phyloP scores from a whole-genome alignment of 169 alveolate genomes.

The Theileria sp. region DNA sequence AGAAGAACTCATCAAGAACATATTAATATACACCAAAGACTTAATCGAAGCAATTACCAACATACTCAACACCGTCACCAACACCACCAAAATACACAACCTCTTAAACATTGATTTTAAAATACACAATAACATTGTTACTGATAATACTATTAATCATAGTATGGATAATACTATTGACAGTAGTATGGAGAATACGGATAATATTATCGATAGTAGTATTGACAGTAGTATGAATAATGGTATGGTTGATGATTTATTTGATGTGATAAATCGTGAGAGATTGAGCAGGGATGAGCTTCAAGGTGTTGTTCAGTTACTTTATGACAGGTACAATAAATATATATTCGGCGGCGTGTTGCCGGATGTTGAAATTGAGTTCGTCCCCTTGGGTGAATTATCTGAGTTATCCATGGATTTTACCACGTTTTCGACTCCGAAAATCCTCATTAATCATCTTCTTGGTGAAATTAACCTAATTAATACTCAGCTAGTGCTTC shows the following conservation, averaged over 20 bases:
- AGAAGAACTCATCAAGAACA: constrained; percentile 50
- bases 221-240: no score
- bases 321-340: constrained; percentile 43
- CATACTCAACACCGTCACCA: constrained; percentile 40
- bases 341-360: constrained; percentile 31
- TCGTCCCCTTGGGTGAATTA: constrained; percentile 39
- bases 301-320: background rate
- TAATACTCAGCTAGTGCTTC: constrained; percentile 40
- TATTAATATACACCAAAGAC: constrained; percentile 44
- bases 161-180: background rate
- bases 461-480: constrained; percentile 22
- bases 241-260: no score
- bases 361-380: constrained; percentile 38
- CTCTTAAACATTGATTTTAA: no score
- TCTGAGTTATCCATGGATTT: constrained; percentile 18
- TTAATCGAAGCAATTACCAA: constrained; percentile 39
- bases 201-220: background rate
- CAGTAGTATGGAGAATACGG: background rate
- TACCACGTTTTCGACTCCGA: constrained; percentile 19
- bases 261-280: background rate
- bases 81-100: constrained; percentile 26
- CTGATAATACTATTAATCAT: background rate
- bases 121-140: background rate
- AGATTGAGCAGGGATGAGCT: background rate
- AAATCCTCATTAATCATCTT: constrained; percentile 20